Conservation (phyloP, 768 basidiomycete species). For the Lactarius sp. region DNA sequence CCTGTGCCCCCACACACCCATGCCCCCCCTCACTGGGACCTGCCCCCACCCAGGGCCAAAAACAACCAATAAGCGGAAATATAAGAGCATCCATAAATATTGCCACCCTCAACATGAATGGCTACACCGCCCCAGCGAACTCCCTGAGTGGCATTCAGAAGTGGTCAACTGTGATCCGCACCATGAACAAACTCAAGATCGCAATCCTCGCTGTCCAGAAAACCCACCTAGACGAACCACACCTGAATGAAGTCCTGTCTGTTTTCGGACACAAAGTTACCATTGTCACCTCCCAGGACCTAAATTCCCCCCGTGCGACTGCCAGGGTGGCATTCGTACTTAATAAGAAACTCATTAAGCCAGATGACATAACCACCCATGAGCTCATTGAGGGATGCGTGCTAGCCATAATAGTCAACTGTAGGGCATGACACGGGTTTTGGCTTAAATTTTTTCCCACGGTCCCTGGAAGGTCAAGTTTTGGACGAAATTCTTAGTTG, state of each 20-base stretch:
- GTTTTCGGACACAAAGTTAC: neutral
- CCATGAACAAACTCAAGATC: neutral
- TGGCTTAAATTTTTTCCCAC: no score
- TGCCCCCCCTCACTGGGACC: no score
- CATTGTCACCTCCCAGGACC: neutral
- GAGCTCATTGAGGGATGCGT: neutral
- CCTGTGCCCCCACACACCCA: no score
- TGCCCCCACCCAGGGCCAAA: no score
- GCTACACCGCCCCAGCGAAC: neutral
- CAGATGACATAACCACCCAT: accelerated
- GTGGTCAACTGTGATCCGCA: neutral
- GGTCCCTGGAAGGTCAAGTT: no score
- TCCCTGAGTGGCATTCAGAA: neutral
- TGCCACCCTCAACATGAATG: neutral
- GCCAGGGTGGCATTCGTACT: neutral
- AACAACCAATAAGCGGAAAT: no score
- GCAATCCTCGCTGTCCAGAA: no score
- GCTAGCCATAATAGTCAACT: slow-evolving; percentile 1
- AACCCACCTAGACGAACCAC: neutral
- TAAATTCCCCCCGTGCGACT: accelerated
- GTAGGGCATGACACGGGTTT: no score
- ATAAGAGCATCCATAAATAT: no score
- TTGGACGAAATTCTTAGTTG: no score
- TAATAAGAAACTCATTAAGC: neutral
- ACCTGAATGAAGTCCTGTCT: accelerated